Evolutionary conservation across 768 basidiomycete species (phyloP).

Genomic region (Clavaria fumosa): DNA sequence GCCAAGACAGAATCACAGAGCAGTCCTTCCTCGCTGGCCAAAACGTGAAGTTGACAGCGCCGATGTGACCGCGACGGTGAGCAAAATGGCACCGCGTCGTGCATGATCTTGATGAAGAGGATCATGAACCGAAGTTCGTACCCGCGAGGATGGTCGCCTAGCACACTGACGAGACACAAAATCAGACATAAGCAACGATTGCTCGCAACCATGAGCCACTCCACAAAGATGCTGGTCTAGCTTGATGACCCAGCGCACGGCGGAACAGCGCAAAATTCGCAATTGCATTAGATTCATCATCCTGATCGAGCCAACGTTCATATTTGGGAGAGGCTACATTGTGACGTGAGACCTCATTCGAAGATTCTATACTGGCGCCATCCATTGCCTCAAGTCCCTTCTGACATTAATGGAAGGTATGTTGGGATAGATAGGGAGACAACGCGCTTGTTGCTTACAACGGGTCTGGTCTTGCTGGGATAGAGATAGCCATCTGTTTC

Average conservation of each 20-base stretch:
- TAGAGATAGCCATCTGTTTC: slow-evolving; percentile 23
- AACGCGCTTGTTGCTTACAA: too few relatives aligned
- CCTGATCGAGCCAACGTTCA: not conserved
- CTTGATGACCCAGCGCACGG: slow-evolving; percentile 51
- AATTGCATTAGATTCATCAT: not conserved
- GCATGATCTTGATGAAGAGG: slow-evolving; percentile 67
- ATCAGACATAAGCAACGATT: slow-evolving; percentile 19
- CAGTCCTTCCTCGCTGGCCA: slow-evolving; percentile 76
- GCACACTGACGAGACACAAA: slow-evolving; percentile 42
- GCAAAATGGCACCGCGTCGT: slow-evolving; percentile 45
- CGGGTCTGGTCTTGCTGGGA: slow-evolving; percentile 35
- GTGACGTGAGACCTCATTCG: not conserved
- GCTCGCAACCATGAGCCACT: slow-evolving; percentile 33
- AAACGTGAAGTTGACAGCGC: slow-evolving; percentile 82
- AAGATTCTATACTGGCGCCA: not conserved
- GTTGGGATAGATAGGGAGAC: too few relatives aligned
- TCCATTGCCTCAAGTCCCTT: not conserved
- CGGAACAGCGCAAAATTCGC: too few relatives aligned
- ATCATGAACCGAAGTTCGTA: slow-evolving; percentile 81
- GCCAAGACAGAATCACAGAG: slow-evolving; percentile 64
- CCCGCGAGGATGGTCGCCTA: slow-evolving; percentile 56
- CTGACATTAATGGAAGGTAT: too few relatives aligned
- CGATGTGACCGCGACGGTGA: slow-evolving; percentile 79
- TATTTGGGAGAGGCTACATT: not conserved
- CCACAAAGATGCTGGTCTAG: slow-evolving; percentile 76